Conservation (phyloP, 306 rosid species). For the Cicer bijugum region DNA sequence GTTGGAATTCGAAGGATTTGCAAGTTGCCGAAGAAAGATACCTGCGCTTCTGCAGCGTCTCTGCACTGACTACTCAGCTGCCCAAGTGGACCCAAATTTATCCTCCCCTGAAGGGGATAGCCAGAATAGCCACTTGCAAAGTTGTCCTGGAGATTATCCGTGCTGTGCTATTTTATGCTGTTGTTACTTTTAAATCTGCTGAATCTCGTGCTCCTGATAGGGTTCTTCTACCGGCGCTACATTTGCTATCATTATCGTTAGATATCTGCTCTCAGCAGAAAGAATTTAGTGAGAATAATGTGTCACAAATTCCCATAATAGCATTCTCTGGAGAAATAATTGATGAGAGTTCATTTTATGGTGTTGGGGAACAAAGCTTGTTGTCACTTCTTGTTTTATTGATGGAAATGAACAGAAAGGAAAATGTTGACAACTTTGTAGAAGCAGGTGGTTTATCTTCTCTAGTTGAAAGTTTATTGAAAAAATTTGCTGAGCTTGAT, state of each 20-base stretch:
- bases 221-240: conserved; percentile 83
- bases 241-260: conserved; percentile 78
- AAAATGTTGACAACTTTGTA: conserved; percentile 52
- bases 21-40: conserved; percentile 98
- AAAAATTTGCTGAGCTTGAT: conserved; percentile 85
- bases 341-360: conserved; percentile 52
- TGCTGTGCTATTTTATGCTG: conserved; percentile 86
- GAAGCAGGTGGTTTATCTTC: conserved; percentile 78
- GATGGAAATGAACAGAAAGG: conserved; percentile 73
- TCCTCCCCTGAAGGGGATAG: conserved; percentile 75
- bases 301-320: conserved; percentile 64
- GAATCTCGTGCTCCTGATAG: conserved; percentile 91
- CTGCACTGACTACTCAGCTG: conserved; percentile 72
- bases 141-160: conserved; percentile 76
- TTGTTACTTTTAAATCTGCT: conserved; percentile 59
- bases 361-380: conserved; percentile 75
- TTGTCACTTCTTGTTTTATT: conserved; percentile 83
- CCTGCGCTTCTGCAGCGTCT: conserved; percentile 67
- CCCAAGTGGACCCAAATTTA: conserved; percentile 85
- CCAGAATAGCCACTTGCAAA: conserved; percentile 88
- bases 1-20: conserved; percentile 91
- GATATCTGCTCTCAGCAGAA: conserved; percentile 75
- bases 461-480: conserved; percentile 72
- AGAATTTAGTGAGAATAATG: conserved; percentile 55
- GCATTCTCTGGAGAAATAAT: conserved; percentile 69